Percentiles rank a stretch among this genome's conserved stretches.
Conservation (phyloP, 768 basidiomycete species). For the Lactarius sp. region DNA sequence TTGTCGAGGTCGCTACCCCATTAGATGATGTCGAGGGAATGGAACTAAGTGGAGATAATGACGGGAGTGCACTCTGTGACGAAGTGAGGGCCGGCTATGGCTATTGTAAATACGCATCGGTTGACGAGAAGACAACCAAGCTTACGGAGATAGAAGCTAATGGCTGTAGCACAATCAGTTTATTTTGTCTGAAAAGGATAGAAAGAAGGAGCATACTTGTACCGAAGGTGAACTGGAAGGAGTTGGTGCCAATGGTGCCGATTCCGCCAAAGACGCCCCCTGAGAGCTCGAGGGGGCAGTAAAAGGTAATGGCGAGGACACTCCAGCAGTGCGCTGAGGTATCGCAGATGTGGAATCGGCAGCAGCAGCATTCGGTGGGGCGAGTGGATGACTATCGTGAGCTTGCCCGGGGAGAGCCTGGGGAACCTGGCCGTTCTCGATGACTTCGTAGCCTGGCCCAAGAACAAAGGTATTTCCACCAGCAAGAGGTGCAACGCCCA, state of each 20-base stretch:
- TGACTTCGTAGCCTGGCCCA: constrained; percentile 8
- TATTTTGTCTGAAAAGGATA: not conserved
- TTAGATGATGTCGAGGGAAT: not conserved
- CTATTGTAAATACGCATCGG: not conserved
- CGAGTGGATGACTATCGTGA: not conserved
- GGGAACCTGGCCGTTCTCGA: constrained; percentile 10
- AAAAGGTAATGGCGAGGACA: not conserved
- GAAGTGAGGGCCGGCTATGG: not conserved
- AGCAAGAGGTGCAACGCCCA: not conserved
- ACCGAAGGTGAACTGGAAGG: not conserved
- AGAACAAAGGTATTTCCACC: constrained; percentile 10
- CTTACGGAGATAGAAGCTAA: constrained; percentile 7
- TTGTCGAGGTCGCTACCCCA: not conserved
- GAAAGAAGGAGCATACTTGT: not conserved
- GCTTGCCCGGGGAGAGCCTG: constrained; percentile 14
- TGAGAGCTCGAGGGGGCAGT: not conserved
- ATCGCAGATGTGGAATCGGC: not conserved
- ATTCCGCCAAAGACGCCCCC: not conserved
- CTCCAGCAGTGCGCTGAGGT: not conserved
- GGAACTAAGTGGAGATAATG: not conserved
- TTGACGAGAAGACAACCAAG: not conserved
- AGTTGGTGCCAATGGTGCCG: not conserved
- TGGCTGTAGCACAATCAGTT: not conserved
- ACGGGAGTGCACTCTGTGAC: not conserved
- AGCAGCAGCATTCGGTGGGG: not conserved